Base-by-base conservation (phyloP, 441 rosid species). In the California macrophylla region DNA sequence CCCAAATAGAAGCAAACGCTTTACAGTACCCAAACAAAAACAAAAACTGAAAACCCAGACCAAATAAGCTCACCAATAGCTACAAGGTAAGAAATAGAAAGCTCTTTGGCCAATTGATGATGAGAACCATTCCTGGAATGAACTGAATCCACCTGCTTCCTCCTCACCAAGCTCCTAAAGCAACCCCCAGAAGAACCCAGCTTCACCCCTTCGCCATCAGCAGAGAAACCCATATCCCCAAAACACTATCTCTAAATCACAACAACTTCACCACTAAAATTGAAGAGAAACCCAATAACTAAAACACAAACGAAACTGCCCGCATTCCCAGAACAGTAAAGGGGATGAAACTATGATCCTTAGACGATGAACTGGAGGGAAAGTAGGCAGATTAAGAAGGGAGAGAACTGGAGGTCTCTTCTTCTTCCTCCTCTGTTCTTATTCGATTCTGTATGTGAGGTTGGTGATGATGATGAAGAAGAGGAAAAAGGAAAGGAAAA, bases 131-230 rank as follows among this genome's bases (percentile, higher is more conserved):
- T 38, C 56, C 69, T 65, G 3, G 45, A 40, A 81, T 84, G 81
- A 9, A 72, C 85, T 77, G 97, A 91, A 79, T 91, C 92, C 67
- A 91, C 97, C 81, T 88, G 96, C 69, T 93, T 93, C 80, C 98
- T 88, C 84, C 98, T 79, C 9, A 87, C 83, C 77, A 93, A 75
- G 70, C 87, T 75, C 81, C 85, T 84, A 26, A 85, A 63, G 40
- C 83, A 83, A 74, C 85, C 82, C 62, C 83, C 76, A 47, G 68
- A 40, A 71, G 73, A 69, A 67, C 4, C 84, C 81, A 20, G 76
- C 77, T 45, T 76, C 80, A 58, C 50, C 84, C 85, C 67, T 77
- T 85, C 36, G 24, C 32, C 70, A 3, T 66, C 75, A 4, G 54
- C 54, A 15, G 54, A 45, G 18, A 45, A 2, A 45, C 58, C 58